Evolutionary conservation across 176 grass and related monocot genomes (phyloP).

Genomic region (Tillandsia fasciculata): DNA sequence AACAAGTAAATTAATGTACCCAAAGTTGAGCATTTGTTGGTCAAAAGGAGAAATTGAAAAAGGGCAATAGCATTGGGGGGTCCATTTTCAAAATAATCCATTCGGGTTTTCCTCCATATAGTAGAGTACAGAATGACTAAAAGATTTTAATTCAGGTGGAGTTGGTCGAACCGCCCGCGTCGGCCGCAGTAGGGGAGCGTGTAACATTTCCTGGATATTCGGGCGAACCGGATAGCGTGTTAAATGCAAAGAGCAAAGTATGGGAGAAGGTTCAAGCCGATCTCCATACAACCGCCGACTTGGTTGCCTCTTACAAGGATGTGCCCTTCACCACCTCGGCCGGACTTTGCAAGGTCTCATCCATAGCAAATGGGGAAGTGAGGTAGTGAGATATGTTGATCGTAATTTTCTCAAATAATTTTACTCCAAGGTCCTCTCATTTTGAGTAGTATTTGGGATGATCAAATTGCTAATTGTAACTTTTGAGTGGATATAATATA

Average conservation of each 20-base stretch:
- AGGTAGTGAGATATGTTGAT: slow-evolving; percentile 28
- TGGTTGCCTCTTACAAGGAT: slow-evolving; percentile 68
- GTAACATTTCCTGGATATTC: slow-evolving; percentile 59
- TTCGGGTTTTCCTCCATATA: neutral
- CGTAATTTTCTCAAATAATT: neutral
- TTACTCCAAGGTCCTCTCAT: neutral
- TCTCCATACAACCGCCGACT: slow-evolving; percentile 52
- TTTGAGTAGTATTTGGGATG: no score
- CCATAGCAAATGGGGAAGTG: slow-evolving; percentile 58
- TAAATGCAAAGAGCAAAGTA: slow-evolving; percentile 70
- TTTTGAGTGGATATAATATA: no score
- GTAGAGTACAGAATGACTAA: neutral
- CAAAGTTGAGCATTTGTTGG: no score
- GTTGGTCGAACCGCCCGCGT: slow-evolving; percentile 70
- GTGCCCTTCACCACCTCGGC: slow-evolving; percentile 57
- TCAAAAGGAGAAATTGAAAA: no score
- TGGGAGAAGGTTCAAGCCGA: slow-evolving; percentile 79
- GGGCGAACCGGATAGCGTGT: slow-evolving; percentile 54
- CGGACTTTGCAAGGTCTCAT: slow-evolving; percentile 62
- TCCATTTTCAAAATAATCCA: neutral
- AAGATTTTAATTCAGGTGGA: slow-evolving; percentile 44
- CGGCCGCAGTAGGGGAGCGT: slow-evolving; percentile 49
- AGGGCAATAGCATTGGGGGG: no score
- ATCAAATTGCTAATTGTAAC: no score
- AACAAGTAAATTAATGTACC: no score